Evolutionary conservation across 129 eudicot genomes (phyloP), one percentile per base, ranked within the genome.

Genomic region (Helichrysum umbraculigerum): DNA sequence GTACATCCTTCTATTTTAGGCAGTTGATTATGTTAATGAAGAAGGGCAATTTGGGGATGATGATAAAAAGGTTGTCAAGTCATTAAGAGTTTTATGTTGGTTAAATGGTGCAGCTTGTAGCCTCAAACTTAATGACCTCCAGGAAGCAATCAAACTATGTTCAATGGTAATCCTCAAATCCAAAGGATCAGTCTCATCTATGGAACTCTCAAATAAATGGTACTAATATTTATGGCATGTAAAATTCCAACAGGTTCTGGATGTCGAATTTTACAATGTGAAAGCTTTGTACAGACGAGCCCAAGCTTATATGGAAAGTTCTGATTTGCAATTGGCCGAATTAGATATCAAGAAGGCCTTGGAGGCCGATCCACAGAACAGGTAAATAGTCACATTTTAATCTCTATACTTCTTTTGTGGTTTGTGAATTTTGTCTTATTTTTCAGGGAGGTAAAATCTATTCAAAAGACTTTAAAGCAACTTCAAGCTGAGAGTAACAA

Each of bases 271-370:
- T 69, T 72, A 75, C 81, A 90, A 90, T 60, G 83, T 87, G 70
- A 90, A 90, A 84, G 96, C 93, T 39, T 73, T 90, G 68, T 88
- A 87, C 72, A 81, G 96, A 74, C 80, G 90, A 28, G 90, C 92
- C 30, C 90, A 90, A 59, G 96, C 92, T 22, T 85, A 73, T 66
- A 90, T 87, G 76, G 83, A 83, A 76, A 81, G 63, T 72, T 77
- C 72, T 3, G 92, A 90, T 77, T 74, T 85, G 10, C 81, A 81
- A 61, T 73, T 75, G 85, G 96, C 96, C 47, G 90, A 82, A 70
- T 29, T 81, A 41, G 96, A 90, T 81, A 86, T 90, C 63, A 87
- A 80, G 77, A 87, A 90, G 79, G 96, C 96, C 56, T 74, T 90
- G 61, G 96, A 90, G 81, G 71, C 77, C 21, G 90, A 90, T 82